Base-by-base conservation (phyloP, 257 asterid genomes). In the Solanum sparsipilum region DNA sequence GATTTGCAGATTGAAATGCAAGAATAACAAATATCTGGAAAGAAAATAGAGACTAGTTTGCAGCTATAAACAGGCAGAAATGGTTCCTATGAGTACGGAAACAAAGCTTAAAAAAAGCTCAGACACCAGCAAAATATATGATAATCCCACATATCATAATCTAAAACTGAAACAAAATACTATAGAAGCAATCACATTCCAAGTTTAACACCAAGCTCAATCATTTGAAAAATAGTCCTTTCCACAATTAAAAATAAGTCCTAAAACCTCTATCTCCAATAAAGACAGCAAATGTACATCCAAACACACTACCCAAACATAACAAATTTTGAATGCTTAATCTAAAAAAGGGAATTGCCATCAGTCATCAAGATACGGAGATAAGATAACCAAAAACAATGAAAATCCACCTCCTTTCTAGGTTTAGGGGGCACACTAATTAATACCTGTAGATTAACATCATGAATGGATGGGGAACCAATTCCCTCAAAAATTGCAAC, bases 361-460 rank as follows among this genome's bases (percentile, higher is more conserved):
- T 41, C 84, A 25, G 36, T 78, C 65, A 78, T 78, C 32, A 41
- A 27, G 65, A 21, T 78, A 78, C 60, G 4, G 34, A 39, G 44
- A 39, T 39, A 78, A 39, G 84, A 56, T 39, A 39, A 27, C 84
- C 23, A 78, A 78, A 75, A 86, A 38, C 70, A 82, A 44, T 68
- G 35, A 90, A 81, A 76, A 78, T 5, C 27, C 27, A 81, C 67
- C 68, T 27, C 41, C 25, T 29, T 46, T 38, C 18, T 15, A 15
- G 18, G 29, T 12, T 67, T 41, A 35, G 29, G 27, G 36, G n/a
- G 18, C 39, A 27, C 21, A 27, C 72, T 10, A 81, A 39, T 38
- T 63, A 35, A 74, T 91, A 96, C 99, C 99, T 93, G 94, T 87
- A 95, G 90, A 93, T 95, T 96, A 83, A 95, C 93, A 84, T 96